phyloP scores from a whole-genome alignment of 2,329 filamentous ascomycete species.

The Fusarium sp. region DNA sequence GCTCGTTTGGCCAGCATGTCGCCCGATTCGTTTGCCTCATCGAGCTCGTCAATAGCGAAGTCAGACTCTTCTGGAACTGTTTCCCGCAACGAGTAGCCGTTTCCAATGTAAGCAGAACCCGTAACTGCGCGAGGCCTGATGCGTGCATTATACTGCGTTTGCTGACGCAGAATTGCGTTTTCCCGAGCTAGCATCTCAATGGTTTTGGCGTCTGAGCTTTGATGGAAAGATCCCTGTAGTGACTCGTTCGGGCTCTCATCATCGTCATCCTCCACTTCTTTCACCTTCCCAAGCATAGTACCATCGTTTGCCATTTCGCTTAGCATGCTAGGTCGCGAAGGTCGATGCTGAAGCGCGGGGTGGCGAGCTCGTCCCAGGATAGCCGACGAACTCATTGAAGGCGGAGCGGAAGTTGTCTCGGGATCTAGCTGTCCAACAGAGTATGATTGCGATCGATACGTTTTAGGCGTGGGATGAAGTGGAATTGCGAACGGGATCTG shows the following conservation, averaged over 20 bases:
- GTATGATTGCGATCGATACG: slow-evolving; percentile 95
- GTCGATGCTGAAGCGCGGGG: slow-evolving; percentile 83
- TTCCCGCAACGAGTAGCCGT: slow-evolving; percentile 73
- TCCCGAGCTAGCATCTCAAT: slow-evolving; percentile 76
- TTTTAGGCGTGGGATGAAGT: slow-evolving; percentile 90
- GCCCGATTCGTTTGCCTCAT: slow-evolving; percentile 71
- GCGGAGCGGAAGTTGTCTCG: slow-evolving; percentile 63
- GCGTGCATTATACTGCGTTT: slow-evolving; percentile 68
- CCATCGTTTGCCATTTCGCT: slow-evolving; percentile 80
- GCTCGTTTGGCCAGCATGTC: slow-evolving; percentile 65
- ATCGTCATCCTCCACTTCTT: slow-evolving; percentile 79
- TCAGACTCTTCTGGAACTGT: slow-evolving; percentile 77
- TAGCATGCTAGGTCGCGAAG: slow-evolving; percentile 83
- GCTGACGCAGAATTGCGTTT: slow-evolving; percentile 74
- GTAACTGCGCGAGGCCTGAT: slow-evolving; percentile 73
- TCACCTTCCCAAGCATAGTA: slow-evolving; percentile 76
- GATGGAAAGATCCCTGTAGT: slow-evolving; percentile 65
- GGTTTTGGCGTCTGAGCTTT: slow-evolving; percentile 72
- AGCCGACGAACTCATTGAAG: slow-evolving; percentile 63
- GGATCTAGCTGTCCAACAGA: slow-evolving; percentile 92
- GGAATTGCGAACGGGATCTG: slow-evolving; percentile 91
- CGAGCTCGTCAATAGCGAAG: slow-evolving; percentile 80
- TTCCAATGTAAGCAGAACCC: slow-evolving; percentile 68
- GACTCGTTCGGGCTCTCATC: slow-evolving; percentile 71
- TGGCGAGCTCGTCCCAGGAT: slow-evolving; percentile 71